phyloP scores from a whole-genome alignment of 2,329 filamentous ascomycete species.

The Epichloe brachyelytri region DNA sequence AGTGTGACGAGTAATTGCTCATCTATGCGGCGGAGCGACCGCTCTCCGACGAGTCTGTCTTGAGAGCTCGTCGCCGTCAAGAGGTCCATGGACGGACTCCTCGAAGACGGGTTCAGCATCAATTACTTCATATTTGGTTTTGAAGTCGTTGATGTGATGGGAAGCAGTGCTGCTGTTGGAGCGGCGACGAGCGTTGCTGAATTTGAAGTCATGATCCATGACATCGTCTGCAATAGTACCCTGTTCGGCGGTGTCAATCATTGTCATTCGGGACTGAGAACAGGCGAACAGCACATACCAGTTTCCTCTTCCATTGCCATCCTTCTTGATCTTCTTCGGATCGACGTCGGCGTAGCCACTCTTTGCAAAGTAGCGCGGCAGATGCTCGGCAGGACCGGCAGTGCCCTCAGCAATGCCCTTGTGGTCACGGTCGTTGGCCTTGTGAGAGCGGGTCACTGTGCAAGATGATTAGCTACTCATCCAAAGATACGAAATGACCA shows the following conservation, averaged over 20 bases:
- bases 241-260: conserved; percentile 31
- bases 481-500: too few species aligned
- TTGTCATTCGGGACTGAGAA: not conserved
- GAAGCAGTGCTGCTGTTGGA: conserved; percentile 77
- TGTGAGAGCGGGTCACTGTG: conserved; percentile 94
- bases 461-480: not conserved
- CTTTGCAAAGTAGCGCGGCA: conserved; percentile 92
- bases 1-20: conserved; percentile 13
- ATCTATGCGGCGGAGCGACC: conserved; percentile 36
- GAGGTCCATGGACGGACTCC: conserved; percentile 63
- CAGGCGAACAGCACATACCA: conserved; percentile 52
- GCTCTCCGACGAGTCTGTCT: conserved; percentile 47
- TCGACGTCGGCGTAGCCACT: conserved; percentile 66
- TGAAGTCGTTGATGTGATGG: conserved; percentile 62
- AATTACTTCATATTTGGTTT: conserved; percentile 91
- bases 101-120: conserved; percentile 89
- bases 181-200: conserved; percentile 76
- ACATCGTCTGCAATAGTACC: conserved; percentile 73
- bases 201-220: conserved; percentile 70
- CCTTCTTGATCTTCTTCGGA: conserved; percentile 94
- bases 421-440: conserved; percentile 88
- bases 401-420: conserved; percentile 64
- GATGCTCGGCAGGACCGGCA: conserved; percentile 53
- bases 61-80: conserved; percentile 44
- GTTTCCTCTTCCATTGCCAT: conserved; percentile 83